Percentiles rank a stretch among this genome's conserved stretches.
Evolutionary conservation across 164 flowering plant species (phyloP).

Genomic region (Berberis vulgaris): DNA sequence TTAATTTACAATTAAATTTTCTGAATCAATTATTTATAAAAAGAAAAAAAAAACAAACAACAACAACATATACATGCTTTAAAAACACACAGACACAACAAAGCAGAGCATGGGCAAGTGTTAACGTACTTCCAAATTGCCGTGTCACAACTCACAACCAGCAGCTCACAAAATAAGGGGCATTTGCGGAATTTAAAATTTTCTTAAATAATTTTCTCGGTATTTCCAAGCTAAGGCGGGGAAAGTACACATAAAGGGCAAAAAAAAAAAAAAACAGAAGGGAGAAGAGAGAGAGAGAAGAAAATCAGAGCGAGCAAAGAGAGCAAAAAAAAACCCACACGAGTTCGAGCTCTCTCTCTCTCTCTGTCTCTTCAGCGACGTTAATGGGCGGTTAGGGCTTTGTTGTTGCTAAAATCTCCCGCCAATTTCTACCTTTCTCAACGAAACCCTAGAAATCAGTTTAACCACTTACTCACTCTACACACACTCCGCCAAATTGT

Average conservation of each 20-base stretch:
- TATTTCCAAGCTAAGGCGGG: constrained; percentile 15
- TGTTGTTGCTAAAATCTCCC: constrained; percentile 18
- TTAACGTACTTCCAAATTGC: too few relatives aligned
- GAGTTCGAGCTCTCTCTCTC: not conserved
- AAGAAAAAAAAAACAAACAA: too few relatives aligned
- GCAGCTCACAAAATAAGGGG: too few relatives aligned
- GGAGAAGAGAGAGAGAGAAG: too few relatives aligned
- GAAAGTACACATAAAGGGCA: constrained; percentile 7
- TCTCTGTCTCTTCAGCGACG: constrained; percentile 10
- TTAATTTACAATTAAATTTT: too few relatives aligned
- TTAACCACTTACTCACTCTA: not conserved
- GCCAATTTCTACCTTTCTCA: constrained; percentile 3
- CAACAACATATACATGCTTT: too few relatives aligned
- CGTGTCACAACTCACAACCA: too few relatives aligned
- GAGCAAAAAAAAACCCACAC: not conserved
- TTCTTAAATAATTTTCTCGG: not conserved
- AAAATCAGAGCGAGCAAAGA: not conserved
- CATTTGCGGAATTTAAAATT: too few relatives aligned
- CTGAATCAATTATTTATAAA: too few relatives aligned
- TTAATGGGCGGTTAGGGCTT: constrained; percentile 68
- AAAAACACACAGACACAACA: too few relatives aligned
- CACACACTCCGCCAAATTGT: too few relatives aligned
- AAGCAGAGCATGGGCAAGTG: too few relatives aligned
- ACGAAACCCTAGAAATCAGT: constrained; percentile 6
- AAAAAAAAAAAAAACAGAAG: constrained; percentile 2